phyloP scores from a whole-genome alignment of 2,329 filamentous ascomycete species.

The Tolypocladium album region DNA sequence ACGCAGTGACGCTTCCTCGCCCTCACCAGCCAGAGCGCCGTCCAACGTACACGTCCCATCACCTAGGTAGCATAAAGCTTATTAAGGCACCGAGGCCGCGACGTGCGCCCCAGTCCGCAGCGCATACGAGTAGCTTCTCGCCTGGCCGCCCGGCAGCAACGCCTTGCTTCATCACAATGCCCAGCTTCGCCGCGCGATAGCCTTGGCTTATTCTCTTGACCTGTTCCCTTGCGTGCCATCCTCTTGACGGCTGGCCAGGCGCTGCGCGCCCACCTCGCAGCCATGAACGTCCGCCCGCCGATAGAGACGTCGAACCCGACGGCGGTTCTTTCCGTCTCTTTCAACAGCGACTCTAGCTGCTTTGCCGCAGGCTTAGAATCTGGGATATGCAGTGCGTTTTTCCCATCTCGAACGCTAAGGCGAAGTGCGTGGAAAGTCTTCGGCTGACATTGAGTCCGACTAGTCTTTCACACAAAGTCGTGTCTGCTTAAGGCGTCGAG shows the following conservation, averaged over 20 bases:
- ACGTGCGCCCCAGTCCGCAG: not conserved
- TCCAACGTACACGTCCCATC: not conserved
- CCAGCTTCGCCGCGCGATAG: not conserved
- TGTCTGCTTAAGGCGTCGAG: conserved; percentile 54
- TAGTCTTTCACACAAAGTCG: conserved; percentile 64
- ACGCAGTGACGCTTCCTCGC: not conserved
- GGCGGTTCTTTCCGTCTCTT: conserved; percentile 70
- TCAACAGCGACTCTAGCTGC: conserved; percentile 75
- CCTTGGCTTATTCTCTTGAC: not conserved
- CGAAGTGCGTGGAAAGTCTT: not conserved
- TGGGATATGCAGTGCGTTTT: conserved; percentile 66
- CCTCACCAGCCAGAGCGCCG: not conserved
- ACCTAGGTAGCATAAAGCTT: too few relatives aligned
- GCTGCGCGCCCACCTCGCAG: not conserved
- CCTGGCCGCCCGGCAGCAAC: not conserved
- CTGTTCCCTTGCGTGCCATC: not conserved
- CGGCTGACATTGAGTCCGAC: conserved; percentile 13
- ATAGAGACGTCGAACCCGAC: conserved; percentile 69
- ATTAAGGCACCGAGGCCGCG: not conserved
- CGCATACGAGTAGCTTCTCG: not conserved
- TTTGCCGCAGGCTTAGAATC: conserved; percentile 82
- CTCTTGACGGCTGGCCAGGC: not conserved
- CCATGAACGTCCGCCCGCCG: conserved; percentile 81
- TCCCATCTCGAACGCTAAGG: not conserved
- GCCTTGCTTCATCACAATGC: not conserved